Conservation (phyloP, 2,329 filamentous ascomycete genomes). For the Calonectria pseudoreteaudii region DNA sequence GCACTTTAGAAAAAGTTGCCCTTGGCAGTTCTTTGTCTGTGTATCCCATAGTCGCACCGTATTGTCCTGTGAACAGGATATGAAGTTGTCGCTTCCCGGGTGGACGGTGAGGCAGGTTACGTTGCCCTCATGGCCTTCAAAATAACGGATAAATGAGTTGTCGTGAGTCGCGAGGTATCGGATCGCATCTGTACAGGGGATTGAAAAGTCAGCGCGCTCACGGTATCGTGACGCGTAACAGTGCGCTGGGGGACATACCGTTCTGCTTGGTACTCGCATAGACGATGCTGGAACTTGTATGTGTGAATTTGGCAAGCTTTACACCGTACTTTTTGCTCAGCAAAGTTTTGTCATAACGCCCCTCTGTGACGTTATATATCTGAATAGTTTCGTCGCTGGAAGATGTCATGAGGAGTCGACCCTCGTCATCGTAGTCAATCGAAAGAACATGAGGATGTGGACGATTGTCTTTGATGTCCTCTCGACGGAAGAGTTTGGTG, state of each 20-base stretch:
- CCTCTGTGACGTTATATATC: conserved; percentile 93
- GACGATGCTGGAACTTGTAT: conserved; percentile 89
- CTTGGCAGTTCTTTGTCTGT: conserved; percentile 81
- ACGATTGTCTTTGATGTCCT: conserved; percentile 63
- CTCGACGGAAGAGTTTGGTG: conserved; percentile 78
- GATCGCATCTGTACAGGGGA: conserved; percentile 72
- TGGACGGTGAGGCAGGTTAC: conserved; percentile 89
- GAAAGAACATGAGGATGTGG: conserved; percentile 37
- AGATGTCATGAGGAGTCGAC: conserved; percentile 90
- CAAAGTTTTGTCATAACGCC: conserved; percentile 87
- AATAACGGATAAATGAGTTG: conserved; percentile 96
- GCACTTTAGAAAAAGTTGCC: conserved; percentile 81
- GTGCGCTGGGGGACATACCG: conserved; percentile 58
- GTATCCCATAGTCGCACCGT: conserved; percentile 94
- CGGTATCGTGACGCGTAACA: background rate
- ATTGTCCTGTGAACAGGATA: conserved; percentile 91
- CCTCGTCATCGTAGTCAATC: conserved; percentile 95
- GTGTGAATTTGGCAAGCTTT: conserved; percentile 93
- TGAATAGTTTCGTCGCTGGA: conserved; percentile 96
- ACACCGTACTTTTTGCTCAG: conserved; percentile 98
- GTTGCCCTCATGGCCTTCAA: conserved; percentile 86
- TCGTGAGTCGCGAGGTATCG: conserved; percentile 92
- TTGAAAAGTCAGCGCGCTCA: background rate
- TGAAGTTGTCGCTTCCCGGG: conserved; percentile 88
- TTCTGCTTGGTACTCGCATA: conserved; percentile 98